Base-by-base conservation (phyloP, 768 basidiomycete species). In the Collybiopsis luxurians region DNA sequence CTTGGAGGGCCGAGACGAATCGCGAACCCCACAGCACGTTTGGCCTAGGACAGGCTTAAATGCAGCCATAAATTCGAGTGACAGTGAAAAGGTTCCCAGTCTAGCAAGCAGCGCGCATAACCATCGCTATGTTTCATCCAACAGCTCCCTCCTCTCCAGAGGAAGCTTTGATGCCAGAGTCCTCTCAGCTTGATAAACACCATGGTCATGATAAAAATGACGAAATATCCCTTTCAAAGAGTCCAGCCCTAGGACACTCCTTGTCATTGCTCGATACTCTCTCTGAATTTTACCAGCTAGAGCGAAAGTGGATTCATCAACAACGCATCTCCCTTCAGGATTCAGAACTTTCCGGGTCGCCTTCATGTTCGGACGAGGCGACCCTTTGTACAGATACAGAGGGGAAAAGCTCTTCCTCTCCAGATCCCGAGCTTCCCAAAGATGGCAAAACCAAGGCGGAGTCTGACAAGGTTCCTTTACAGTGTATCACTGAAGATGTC, bases 231-330 rank as follows among this genome's bases (percentile, higher is more conserved):
- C 63, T 67, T 2, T 59, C 66, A 21, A 68, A 62, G 46, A 60
- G 66, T 47, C 71, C 70, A 53, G 70, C 75, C 15, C 72, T 79
- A 36, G 71, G 75, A 34, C 74, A 74, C 13, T 82, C 86, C n/a
- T 72, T 80, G 44, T 71, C 76, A 61, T 78, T 85, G 60, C 82
- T 89, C 64, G 82, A 87, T 62, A 79, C 80, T 26, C 82, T 90
- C 51, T 76, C 84, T 40, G 73, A 78, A 5, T 88, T 85, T 63
- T 90, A 89, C 67, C 82, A 86, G 65, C 79, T 83, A 60, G 85
- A 89, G 70, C 83, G 83, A 38, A 82, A 80, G 73, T 89, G 87
- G 86, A 80, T 88, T 5, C 82, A 84, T 60, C 83, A 83, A 55
- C 84, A 84, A 47, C 83, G 85, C 39, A 81, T 81, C 17, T 73